Evolutionary conservation across 2,329 filamentous ascomycete species (phyloP), one percentile per base, ranked within the genome.

Genomic region (Microdochium trichocladiopsis): DNA sequence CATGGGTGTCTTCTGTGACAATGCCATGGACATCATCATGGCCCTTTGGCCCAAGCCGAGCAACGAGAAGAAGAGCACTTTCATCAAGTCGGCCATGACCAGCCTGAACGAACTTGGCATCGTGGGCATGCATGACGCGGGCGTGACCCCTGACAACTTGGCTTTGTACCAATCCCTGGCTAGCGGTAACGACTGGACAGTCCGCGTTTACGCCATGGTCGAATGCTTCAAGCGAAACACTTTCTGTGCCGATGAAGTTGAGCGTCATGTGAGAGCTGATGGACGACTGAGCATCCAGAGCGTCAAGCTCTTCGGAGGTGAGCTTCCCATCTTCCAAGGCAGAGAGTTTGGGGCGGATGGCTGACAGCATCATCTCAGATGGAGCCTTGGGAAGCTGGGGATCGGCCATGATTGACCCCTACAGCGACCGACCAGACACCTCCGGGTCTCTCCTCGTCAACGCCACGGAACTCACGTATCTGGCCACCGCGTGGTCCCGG

Each of bases 381-480:
- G 86, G 85, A 22, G 85, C 85, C 2, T 72, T 88, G 1, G 85
- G 86, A 5, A 85, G 80, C 63, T 88, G 85, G 84, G 86, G 86
- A 25, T 85, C 82, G 52, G 85, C 86, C 47, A 76, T 89, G 72
- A 72, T 88, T n/a, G 82, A 86, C 10, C 85, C 85, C 1, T 89
- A 88, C 65, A 72, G 73, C 24, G 86, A 89, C 63, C 80, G 81
- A 18, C 75, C 78, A 2, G 76, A 76, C 53, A 81, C 77, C 0
- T 78, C 75, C 0, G 86, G 86, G 12, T 86, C 83, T 0, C 78
- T 88, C 49, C 75, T 88, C 28, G 79, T 87, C 51, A 85, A 86
- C 61, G 76, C 79, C n/a, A 78, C 77, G 0, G 74, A 77, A 3
- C 70, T 88, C 50, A 75, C 73, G 1, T 63, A 69, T 5, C 68